Evolutionary conservation across 768 basidiomycete genomes (phyloP).

Genomic region (Tricholoma terreum): DNA sequence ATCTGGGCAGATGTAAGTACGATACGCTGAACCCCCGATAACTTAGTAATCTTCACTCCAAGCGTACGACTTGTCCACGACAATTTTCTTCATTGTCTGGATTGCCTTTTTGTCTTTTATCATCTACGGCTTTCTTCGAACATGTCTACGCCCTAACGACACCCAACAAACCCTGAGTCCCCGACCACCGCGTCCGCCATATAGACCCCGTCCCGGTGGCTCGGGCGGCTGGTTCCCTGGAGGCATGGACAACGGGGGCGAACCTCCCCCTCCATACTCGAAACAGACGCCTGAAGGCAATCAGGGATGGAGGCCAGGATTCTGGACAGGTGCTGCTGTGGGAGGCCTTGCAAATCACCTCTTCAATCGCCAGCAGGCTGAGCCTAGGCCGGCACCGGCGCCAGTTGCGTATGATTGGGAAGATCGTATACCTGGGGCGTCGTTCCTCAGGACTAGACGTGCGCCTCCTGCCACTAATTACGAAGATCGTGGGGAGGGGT

Average conservation of each 20-base stretch:
- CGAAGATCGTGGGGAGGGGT: slow-evolving; percentile 64
- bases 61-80: slow-evolving; percentile 47
- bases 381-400: slow-evolving; percentile 21
- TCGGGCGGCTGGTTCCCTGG: slow-evolving; percentile 56
- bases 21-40: not conserved
- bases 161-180: slow-evolving; percentile 23
- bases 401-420: slow-evolving; percentile 56
- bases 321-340: slow-evolving; percentile 79
- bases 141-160: slow-evolving; percentile 42
- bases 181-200: slow-evolving; percentile 26
- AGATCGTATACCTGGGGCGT: slow-evolving; percentile 28
- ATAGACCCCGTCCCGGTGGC: slow-evolving; percentile 35
- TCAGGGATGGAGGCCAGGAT: slow-evolving; percentile 62
- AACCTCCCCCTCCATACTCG: slow-evolving; percentile 65
- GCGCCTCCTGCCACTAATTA: slow-evolving; percentile 15
- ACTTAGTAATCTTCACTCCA: slow-evolving; percentile 2
- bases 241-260: slow-evolving; percentile 34
- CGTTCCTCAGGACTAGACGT: slow-evolving; percentile 27
- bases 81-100: slow-evolving; percentile 60
- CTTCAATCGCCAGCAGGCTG: slow-evolving; percentile 36
- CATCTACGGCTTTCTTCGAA: slow-evolving; percentile 55
- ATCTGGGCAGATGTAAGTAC: slow-evolving; percentile 28
- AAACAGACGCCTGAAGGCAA: slow-evolving; percentile 29
- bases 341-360: slow-evolving; percentile 68
- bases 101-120: slow-evolving; percentile 48